Evolutionary conservation across 2,329 filamentous ascomycete genomes (phyloP).

Genomic region (Ceratocystis papillata): DNA sequence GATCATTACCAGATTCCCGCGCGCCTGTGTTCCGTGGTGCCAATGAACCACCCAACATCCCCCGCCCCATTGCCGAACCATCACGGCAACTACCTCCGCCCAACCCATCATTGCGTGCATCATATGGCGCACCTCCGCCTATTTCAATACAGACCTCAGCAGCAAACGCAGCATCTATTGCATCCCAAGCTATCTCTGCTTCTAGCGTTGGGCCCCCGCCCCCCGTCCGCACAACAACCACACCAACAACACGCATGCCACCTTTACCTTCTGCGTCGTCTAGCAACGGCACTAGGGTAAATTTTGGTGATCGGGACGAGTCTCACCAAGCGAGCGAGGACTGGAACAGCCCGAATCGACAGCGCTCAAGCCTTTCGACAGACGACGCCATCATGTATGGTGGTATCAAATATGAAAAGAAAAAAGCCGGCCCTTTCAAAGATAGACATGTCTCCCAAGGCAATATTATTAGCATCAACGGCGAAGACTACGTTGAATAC

Average conservation of each 20-base stretch:
- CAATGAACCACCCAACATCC: constrained; percentile 16
- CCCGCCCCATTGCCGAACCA: neutral
- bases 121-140: constrained; percentile 5
- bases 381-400: constrained; percentile 48
- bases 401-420: constrained; percentile 53
- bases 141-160: neutral
- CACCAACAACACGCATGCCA: neutral
- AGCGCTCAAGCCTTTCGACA: constrained; percentile 25
- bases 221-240: neutral
- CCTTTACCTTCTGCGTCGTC: neutral
- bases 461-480: constrained; percentile 52
- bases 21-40: constrained; percentile 11
- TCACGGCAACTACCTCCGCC: constrained; percentile 14
- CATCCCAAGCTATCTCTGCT: constrained; percentile 1
- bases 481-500: constrained; percentile 57
- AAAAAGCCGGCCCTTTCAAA: constrained; percentile 48
- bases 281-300: constrained; percentile 1
- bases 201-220: constrained; percentile 9
- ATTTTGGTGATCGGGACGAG: constrained; percentile 12
- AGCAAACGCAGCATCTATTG: neutral
- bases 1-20: constrained; percentile 21
- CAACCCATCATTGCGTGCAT: neutral
- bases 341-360: constrained; percentile 13
- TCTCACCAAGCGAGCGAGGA: constrained; percentile 5
- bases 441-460: constrained; percentile 54